phyloP scores from a whole-genome alignment of 208 protist species.

The Wallacemonas sp. region DNA sequence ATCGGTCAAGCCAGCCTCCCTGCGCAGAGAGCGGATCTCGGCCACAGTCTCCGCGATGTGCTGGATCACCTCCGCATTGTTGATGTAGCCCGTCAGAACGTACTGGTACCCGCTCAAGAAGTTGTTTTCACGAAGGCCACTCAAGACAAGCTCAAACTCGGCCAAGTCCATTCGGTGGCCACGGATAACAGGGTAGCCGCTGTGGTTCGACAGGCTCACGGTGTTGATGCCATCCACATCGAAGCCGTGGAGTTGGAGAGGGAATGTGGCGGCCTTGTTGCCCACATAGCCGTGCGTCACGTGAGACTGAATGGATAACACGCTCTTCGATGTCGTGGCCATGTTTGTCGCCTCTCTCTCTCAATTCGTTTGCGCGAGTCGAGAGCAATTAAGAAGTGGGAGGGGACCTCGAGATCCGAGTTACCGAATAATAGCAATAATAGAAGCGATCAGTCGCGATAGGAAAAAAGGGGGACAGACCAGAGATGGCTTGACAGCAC shows the following conservation, averaged over 20 bases:
- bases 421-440: neutral
- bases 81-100: constrained; percentile 95
- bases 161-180: constrained; percentile 84
- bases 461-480: constrained; percentile 6
- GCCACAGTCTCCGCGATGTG: constrained; percentile 55
- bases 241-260: constrained; percentile 93
- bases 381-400: neutral
- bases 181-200: constrained; percentile 89
- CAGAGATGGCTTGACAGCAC: neutral
- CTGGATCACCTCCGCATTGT: constrained; percentile 79
- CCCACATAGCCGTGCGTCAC: constrained; percentile 96
- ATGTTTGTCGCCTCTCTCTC: neutral
- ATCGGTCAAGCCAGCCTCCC: constrained; percentile 20
- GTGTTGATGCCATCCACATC: constrained; percentile 95
- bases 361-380: neutral
- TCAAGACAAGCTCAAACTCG: constrained; percentile 77
- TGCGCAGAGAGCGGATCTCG: constrained; percentile 56
- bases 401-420: neutral
- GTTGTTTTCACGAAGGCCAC: constrained; percentile 84
- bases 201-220: constrained; percentile 95
- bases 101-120: constrained; percentile 84
- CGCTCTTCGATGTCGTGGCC: constrained; percentile 24
- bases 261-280: constrained; percentile 94
- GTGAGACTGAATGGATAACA: constrained; percentile 95
- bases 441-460: no score